Base-by-base conservation (phyloP, 2,329 filamentous ascomycete species). In the Fusarium sulawesiense region DNA sequence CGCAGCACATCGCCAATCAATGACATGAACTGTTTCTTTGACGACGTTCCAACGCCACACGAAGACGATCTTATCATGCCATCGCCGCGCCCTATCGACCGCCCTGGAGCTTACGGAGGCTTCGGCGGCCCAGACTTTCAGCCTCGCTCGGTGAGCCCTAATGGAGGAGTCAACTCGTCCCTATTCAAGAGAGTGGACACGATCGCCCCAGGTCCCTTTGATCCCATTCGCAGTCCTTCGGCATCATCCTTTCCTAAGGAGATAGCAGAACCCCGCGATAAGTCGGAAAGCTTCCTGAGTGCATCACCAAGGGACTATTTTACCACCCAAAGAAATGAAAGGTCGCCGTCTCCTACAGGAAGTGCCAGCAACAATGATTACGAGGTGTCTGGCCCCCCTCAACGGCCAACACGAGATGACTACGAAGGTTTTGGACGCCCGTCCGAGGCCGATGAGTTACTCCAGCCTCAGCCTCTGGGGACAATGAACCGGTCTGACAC, bases 171-270 rank as follows among this genome's bases (percentile, higher is more conserved):
- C 29, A 72, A 73, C 48, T 70, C 77, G 8, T 82, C 76, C 40
- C 73, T 93, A 29, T 74, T 91, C 71, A 85, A 87, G 66, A 86
- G 88, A 54, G 88, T 92, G 84, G 87, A 92, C 70, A 85, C 82
- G 11, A 90, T 92, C 74, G 84, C 88, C 2, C 88, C 90, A 2
- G 90, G 89, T 0, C 90, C 91, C 0, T 92, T 93, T 72, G 88
- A 89, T 68, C 77, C 84, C 32, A 79, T 75, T 67, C 79, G 80
- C 70, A 80, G 79, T 41, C 75, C 78, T 30, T 76, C 79, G 6
- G 60, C 70, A 27, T 72, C 70, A n/a, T 74, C 78, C 2, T 80
- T 80, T 32, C 73, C 79, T 12, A 70, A 40, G 42, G 68, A 71
- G 42, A 56, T 71, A 21, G 57, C 49, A 18, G 68, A 64, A 30